phyloP scores from a whole-genome alignment of 768 basidiomycete genomes.

The Lactifluus echinatus region DNA sequence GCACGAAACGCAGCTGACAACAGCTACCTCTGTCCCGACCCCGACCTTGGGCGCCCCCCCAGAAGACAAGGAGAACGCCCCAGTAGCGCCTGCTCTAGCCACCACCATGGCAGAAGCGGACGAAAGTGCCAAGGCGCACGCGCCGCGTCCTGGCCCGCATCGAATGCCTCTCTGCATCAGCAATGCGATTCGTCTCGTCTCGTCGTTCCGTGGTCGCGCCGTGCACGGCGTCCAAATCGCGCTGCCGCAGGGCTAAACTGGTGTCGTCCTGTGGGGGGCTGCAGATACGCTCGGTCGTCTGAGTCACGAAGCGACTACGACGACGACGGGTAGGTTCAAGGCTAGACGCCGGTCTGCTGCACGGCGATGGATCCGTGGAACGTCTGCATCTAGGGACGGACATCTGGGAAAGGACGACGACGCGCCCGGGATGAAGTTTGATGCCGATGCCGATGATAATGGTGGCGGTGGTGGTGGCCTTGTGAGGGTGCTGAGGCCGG shows the following conservation, averaged over 20 bases:
- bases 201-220: slow-evolving; percentile 68
- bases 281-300: no score
- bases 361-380: no score
- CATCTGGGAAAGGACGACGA: no score
- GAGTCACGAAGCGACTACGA: slow-evolving; percentile 5
- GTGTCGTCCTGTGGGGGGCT: slow-evolving; percentile 47
- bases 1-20: no score
- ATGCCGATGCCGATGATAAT: no score
- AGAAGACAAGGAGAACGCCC: background rate
- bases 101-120: background rate
- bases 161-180: slow-evolving; percentile 10
- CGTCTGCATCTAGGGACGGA: no score
- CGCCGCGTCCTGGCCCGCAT: background rate
- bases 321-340: no score
- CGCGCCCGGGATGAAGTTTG: no score
- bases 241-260: slow-evolving; percentile 59
- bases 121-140: background rate
- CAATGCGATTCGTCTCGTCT: slow-evolving; percentile 45
- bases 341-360: no score
- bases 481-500: slow-evolving; percentile 36
- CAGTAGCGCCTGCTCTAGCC: background rate
- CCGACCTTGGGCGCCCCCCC: no score
- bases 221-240: slow-evolving; percentile 59
- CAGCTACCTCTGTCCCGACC: no score
- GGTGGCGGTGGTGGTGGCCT: no score